A percentile compares a stretch with the other conserved stretches of the same genome.
Conservation (phyloP, 2,329 filamentous ascomycete genomes). For the Mollisiaceae sp. region DNA sequence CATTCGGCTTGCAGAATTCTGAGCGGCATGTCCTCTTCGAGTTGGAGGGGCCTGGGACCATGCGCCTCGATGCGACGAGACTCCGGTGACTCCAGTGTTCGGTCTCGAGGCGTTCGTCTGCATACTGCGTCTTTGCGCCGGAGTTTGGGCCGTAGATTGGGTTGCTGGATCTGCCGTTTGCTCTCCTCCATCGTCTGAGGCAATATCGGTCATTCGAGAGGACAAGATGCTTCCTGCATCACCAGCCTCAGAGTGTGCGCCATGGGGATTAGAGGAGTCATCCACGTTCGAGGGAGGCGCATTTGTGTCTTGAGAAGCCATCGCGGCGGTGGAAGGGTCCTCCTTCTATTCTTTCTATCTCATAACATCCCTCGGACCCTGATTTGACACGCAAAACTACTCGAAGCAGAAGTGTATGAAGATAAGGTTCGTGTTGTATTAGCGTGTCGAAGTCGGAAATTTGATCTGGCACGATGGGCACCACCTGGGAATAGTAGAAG, state of each 20-base stretch:
- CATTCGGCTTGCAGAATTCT: constrained; percentile 28
- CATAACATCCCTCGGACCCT: constrained; percentile 30
- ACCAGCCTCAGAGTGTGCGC: constrained; percentile 40
- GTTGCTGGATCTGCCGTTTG: constrained; percentile 43
- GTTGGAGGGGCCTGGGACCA: constrained; percentile 63
- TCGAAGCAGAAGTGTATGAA: constrained; percentile 13
- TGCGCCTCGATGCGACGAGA: constrained; percentile 52
- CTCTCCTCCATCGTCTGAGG: constrained; percentile 56
- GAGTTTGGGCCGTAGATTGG: constrained; percentile 42
- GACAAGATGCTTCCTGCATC: constrained; percentile 56
- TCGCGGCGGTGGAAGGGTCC: constrained; percentile 20
- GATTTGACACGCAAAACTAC: constrained; percentile 15
- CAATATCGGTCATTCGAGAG: constrained; percentile 60
- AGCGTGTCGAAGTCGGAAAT: constrained; percentile 24
- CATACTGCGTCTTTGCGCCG: constrained; percentile 44
- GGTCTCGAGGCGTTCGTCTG: constrained; percentile 56
- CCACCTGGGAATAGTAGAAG: not conserved
- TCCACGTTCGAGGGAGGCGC: constrained; percentile 30
- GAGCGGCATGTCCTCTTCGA: constrained; percentile 51
- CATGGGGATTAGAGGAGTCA: constrained; percentile 24
- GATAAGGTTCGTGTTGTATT: constrained; percentile 21
- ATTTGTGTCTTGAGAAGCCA: constrained; percentile 36
- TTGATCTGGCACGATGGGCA: not conserved
- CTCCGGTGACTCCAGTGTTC: constrained; percentile 57
- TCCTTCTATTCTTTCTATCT: constrained; percentile 25